phyloP scores from a whole-genome alignment of 2,329 filamentous ascomycete genomes.

The Arthrobotrys megalospora region DNA sequence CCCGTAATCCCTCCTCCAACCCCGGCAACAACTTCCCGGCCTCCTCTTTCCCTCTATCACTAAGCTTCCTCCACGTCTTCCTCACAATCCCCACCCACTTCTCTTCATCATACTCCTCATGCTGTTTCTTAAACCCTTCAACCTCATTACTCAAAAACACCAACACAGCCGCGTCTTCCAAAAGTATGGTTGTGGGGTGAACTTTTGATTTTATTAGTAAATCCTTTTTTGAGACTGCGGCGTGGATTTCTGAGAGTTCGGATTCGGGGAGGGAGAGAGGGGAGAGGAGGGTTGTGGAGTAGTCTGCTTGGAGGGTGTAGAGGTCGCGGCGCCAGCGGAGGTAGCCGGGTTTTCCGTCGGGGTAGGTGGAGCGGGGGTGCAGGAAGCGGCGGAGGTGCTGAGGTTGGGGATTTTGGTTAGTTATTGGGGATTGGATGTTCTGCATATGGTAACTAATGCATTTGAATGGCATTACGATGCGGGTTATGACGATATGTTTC shows the following conservation, averaged over 20 bases:
- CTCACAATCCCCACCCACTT: slow-evolving; percentile 52
- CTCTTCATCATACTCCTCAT: slow-evolving; percentile 51
- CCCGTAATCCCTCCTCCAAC: slow-evolving; percentile 44
- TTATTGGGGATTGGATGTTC: too few species aligned
- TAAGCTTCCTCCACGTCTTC: slow-evolving; percentile 55
- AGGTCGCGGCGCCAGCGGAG: slow-evolving; percentile 56
- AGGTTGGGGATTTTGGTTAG: neutral
- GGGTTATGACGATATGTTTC: too few species aligned
- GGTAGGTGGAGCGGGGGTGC: slow-evolving; percentile 50
- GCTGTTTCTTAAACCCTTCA: slow-evolving; percentile 42
- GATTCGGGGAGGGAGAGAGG: slow-evolving; percentile 28
- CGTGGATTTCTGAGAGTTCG: slow-evolving; percentile 37
- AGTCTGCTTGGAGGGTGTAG: slow-evolving; percentile 48
- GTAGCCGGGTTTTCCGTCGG: slow-evolving; percentile 46
- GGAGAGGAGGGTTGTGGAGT: slow-evolving; percentile 44
- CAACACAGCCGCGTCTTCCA: slow-evolving; percentile 48
- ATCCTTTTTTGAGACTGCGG: slow-evolving; percentile 40
- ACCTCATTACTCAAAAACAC: slow-evolving; percentile 52
- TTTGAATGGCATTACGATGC: too few species aligned
- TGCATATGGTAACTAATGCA: too few species aligned
- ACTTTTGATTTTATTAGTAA: slow-evolving; percentile 47
- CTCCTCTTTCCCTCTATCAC: slow-evolving; percentile 40
- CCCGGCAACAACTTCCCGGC: slow-evolving; percentile 40
- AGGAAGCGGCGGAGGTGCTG: slow-evolving; percentile 56
- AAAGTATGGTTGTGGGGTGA: slow-evolving; percentile 36